Base-by-base conservation (phyloP, 2,329 filamentous ascomycete genomes). In the Eutypa lata region DNA sequence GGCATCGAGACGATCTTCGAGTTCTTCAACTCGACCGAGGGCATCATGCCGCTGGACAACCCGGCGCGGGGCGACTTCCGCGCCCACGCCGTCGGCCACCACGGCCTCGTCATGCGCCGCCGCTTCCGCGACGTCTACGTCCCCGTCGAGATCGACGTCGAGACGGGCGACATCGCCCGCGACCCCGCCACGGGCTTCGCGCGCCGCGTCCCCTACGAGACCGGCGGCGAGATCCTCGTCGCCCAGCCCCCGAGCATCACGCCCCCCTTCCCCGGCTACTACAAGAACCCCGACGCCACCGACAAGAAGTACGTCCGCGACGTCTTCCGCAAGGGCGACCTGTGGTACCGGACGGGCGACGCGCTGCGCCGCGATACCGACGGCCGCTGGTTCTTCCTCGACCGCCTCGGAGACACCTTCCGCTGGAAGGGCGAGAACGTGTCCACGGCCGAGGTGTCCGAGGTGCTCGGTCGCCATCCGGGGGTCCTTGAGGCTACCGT, bases 11-110 rank as follows among this genome's bases (percentile, higher is more conserved):
- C 80, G 26, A 81, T 92, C 2, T 75, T 74, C 55, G 89, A 92
- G 68, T 91, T 92, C 71, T 92, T 90, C 76, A 89, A 87, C 66
- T 88, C 85, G 53, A 89, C 86, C 1, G 89, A 92, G 68, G 87
- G 88, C 28, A 77, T 90, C 48, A 79, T 91, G 61, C 68, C 69
- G 0, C 71, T 91, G 10, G 68, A 83, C 51, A 89, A 88, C 62
- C 68, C 77, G 21, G 81, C 80, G 50, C 73, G 77, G 49, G 81
- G 87, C 1, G 82, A 85, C 22, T 91, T 84, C 65, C 75, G 80
- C 3, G 77, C 81, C 7, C 79, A 82, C 4, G 76, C 80, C 26
- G 87, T 92, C 2, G 89, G 88, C 1, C 86, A 91, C 61, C 87
- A 91, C 60, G 89, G 89, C 2, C 68, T 80, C 2, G 66, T 91